Percentiles rank a stretch among this genome's conserved stretches.
Evolutionary conservation across 2,329 filamentous ascomycete genomes (phyloP).

Genomic region (Colletotrichum australisinense): DNA sequence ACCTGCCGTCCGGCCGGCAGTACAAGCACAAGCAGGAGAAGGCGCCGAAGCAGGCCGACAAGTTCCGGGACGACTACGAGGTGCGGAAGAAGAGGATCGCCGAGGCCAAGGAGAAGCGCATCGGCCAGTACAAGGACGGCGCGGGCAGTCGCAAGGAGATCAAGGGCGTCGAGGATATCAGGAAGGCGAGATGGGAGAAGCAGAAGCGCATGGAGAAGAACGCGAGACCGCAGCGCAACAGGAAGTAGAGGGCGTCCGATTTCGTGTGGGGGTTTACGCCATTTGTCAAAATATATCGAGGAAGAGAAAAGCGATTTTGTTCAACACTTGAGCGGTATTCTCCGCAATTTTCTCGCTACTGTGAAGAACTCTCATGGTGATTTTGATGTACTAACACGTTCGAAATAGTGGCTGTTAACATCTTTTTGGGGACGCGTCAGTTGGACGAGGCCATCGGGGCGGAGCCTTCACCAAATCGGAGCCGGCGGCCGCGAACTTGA

Average conservation of each 20-base stretch:
- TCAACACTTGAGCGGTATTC: background rate
- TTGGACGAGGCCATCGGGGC: background rate
- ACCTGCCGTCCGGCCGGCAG: constrained; percentile 54
- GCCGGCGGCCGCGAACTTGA: background rate
- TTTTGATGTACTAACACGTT: background rate
- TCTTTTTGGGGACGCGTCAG: background rate
- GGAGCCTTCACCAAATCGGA: background rate
- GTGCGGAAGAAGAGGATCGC: constrained; percentile 89
- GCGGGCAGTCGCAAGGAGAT: constrained; percentile 81
- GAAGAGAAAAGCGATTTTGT: background rate
- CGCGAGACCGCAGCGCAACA: constrained; percentile 77
- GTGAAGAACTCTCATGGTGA: background rate
- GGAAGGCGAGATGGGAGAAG: constrained; percentile 81
- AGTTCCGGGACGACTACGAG: constrained; percentile 90
- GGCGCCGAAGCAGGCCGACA: constrained; percentile 94
- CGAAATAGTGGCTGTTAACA: too few relatives aligned
- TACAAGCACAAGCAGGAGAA: constrained; percentile 90
- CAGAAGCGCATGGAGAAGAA: constrained; percentile 89
- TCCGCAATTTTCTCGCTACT: too few relatives aligned
- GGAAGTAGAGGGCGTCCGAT: constrained; percentile 45
- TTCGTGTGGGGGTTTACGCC: background rate
- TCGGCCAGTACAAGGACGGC: constrained; percentile 79
- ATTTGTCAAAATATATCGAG: background rate
- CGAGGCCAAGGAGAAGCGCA: constrained; percentile 86
- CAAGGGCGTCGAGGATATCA: constrained; percentile 84